Evolutionary conservation across 2,329 filamentous ascomycete genomes (phyloP).

Genomic region (Paraconiothyrium sp.): DNA sequence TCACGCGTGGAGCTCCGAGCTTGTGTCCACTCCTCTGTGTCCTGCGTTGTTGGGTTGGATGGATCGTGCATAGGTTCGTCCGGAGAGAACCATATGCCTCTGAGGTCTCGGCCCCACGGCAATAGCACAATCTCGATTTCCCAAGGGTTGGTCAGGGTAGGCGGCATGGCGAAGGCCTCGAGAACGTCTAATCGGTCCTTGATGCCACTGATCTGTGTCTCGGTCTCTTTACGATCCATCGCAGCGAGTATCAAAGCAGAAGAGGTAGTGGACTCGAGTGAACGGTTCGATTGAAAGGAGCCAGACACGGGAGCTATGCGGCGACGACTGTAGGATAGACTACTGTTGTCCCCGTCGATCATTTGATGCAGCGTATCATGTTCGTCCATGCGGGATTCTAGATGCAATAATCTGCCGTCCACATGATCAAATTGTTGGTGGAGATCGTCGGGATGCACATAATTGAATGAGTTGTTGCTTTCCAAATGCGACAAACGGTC

Average conservation of each 20-base stretch:
- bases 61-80: slow-evolving; percentile 51
- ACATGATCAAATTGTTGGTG: slow-evolving; percentile 72
- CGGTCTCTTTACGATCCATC: slow-evolving; percentile 51
- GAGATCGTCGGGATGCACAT: slow-evolving; percentile 73
- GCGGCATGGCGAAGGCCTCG: slow-evolving; percentile 63
- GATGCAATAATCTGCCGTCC: slow-evolving; percentile 73
- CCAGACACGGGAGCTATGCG: slow-evolving; percentile 43
- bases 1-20: slow-evolving; percentile 30
- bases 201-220: slow-evolving; percentile 57
- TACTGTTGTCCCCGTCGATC: slow-evolving; percentile 42
- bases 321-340: slow-evolving; percentile 36
- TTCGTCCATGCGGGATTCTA: slow-evolving; percentile 66
- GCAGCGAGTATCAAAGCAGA: slow-evolving; percentile 47
- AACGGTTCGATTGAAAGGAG: slow-evolving; percentile 55
- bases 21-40: slow-evolving; percentile 60
- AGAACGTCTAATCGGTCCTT: slow-evolving; percentile 62
- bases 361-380: slow-evolving; percentile 48
- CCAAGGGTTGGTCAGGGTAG: slow-evolving; percentile 73
- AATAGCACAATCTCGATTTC: slow-evolving; percentile 79
- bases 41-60: slow-evolving; percentile 48
- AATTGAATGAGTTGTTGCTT: slow-evolving; percentile 73
- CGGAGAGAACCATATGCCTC: slow-evolving; percentile 62
- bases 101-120: slow-evolving; percentile 69
- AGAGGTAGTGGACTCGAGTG: slow-evolving; percentile 49
- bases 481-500: slow-evolving; percentile 75